Percentiles rank a stretch among this genome's conserved stretches.
Evolutionary conservation across 1,284 basidiomycete species (phyloP).

Genomic region (Leccinum fallax): DNA sequence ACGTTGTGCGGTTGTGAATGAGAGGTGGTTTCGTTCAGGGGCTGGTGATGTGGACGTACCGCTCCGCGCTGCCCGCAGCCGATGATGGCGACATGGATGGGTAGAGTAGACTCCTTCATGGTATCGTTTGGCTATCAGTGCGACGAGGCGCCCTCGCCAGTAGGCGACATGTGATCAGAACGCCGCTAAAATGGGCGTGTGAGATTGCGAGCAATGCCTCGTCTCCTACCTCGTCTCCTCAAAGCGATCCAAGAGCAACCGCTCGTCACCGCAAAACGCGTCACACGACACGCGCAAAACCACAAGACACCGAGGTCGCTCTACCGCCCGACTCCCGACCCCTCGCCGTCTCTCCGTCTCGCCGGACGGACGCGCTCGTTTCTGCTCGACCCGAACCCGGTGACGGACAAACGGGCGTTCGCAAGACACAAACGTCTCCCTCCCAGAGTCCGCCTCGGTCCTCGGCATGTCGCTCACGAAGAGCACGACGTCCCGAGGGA

Average conservation of each 20-base stretch:
- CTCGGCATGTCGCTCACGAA: slow-evolving; percentile 17
- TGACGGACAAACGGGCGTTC: slow-evolving; percentile 50
- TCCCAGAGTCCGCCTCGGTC: slow-evolving; percentile 42
- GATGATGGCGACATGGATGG: slow-evolving; percentile 57
- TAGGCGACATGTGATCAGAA: too few relatives aligned
- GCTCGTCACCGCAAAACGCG: slow-evolving; percentile 15
- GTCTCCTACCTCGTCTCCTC: slow-evolving; percentile 64
- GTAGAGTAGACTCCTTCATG: slow-evolving; percentile 21
- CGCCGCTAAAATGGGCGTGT: not conserved
- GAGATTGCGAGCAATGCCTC: slow-evolving; percentile 50
- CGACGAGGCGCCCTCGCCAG: not conserved
- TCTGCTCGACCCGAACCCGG: slow-evolving; percentile 56
- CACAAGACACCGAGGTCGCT: slow-evolving; percentile 37
- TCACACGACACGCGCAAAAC: slow-evolving; percentile 3
- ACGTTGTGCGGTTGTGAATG: not conserved
- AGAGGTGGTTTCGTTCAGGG: not conserved
- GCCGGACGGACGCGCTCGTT: slow-evolving; percentile 54
- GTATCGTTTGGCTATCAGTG: slow-evolving; percentile 14
- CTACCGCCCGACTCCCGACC: slow-evolving; percentile 38
- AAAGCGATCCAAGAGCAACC: slow-evolving; percentile 40
- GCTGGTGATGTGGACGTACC: slow-evolving; percentile 40
- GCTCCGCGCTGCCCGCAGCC: slow-evolving; percentile 84
- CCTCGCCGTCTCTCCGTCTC: slow-evolving; percentile 45
- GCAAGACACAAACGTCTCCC: slow-evolving; percentile 59
- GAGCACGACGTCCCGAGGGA: slow-evolving; percentile 46